Base-by-base conservation (phyloP, 1,284 basidiomycete genomes). In the Ustilago crameri region DNA sequence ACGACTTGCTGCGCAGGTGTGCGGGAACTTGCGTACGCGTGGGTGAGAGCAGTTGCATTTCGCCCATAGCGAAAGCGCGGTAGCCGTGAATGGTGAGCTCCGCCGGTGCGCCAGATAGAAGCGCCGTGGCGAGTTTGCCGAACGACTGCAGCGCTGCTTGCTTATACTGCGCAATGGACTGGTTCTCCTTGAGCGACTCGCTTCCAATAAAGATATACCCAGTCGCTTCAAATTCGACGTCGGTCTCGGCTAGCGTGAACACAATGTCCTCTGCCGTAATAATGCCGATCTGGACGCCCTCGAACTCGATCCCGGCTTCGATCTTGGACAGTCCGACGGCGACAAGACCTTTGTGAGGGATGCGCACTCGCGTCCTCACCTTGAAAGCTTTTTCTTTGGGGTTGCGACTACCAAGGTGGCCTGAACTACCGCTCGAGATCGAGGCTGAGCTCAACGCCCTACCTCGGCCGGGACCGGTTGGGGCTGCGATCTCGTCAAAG, bases 401-500 rank as follows among this genome's bases (percentile, higher is more conserved):
- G 26, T 40, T 22, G 7, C 30, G 30, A 12, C 12, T 30, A 12
- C 30, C 30, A 2, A 47, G 24, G 17, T 58, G 52, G 24, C 57
- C 51, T 9, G 56, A 64, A 38, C 44, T 37, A 51, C 57, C 53
- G 45, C 70, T 65, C n/a, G 56, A 57, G 22, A 58, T 44, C n/a
- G 70, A 63, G 20, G 61, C 49, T 18, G 70, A 61, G 54, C 55
- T 55, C 22, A 70, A 20, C 2, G 67, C 67, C 32, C 67, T 23
- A 3, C 67, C 67, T 7, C 67, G 57, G 2, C 67, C 67, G 1
- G 67, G 67, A 24, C 67, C 67, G 9, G 57, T 65, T 38, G 68
- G 68, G 8, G 63, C 63, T 15, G 63, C 41, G 5, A 72, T 71
- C 46, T 79, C 77, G 40, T 75, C 77, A 22, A 78, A 58, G 10